These are phyloP conservation scores for Auxenochlorella pyrenoidosa DNA, from an alignment of 139 green algal genomes.

Conservation along the genomic window DNA sequence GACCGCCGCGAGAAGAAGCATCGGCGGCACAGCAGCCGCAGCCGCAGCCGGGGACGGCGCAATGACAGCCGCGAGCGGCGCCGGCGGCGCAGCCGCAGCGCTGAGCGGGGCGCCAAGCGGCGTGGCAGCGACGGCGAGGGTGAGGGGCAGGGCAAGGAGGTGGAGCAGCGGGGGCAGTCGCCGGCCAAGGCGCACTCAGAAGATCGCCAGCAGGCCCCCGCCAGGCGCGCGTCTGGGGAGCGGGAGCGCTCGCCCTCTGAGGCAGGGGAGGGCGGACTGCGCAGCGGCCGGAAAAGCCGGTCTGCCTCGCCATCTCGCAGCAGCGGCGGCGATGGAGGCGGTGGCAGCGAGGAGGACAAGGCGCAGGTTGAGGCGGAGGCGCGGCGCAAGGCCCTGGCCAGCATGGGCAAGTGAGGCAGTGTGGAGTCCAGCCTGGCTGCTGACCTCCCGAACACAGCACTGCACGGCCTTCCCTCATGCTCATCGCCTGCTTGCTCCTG, in stretches of 20 bases:
- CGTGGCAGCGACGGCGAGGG: background rate
- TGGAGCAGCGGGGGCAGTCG: conserved; percentile 2
- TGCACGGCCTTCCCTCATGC: background rate
- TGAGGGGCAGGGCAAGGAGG: background rate
- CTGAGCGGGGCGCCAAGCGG: background rate
- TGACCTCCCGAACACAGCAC: too few relatives aligned
- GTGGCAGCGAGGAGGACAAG: background rate
- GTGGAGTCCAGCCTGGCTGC: background rate
- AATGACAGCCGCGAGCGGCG: background rate
- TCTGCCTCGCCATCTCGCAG: background rate
- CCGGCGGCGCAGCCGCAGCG: background rate
- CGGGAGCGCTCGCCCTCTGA: conserved; percentile 2
- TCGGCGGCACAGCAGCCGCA: background rate
- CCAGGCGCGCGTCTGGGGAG: background rate
- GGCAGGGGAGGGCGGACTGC: too few relatives aligned
- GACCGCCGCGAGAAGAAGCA: background rate
- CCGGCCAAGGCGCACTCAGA: background rate
- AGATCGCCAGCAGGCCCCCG: background rate
- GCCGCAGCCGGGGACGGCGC: conserved; percentile 4
- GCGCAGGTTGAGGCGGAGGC: conserved; percentile 31
- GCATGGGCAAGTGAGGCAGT: conserved; percentile 28
- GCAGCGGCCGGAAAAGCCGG: background rate
- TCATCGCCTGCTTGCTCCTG: background rate
- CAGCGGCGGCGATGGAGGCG: background rate
- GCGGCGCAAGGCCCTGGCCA: conserved; percentile 37